phyloP scores from a whole-genome alignment of 768 basidiomycete genomes.

The Serendipita sp. region DNA sequence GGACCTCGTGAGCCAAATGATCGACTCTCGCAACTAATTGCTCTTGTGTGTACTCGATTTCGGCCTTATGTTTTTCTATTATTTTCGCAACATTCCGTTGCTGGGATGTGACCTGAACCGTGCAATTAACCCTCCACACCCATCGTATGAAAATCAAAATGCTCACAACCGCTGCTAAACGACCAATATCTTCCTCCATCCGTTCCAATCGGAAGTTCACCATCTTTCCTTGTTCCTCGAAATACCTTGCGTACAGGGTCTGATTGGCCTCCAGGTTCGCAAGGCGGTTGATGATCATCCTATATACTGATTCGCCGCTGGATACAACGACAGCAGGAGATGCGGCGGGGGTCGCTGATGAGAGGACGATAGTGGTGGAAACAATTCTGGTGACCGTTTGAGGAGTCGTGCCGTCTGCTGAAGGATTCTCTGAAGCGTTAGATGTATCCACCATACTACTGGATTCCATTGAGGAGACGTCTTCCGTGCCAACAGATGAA shows the following conservation, averaged over 20 bases:
- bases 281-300: constrained; percentile 89
- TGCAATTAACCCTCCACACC: background rate
- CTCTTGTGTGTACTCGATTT: constrained; percentile 53
- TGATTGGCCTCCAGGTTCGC: constrained; percentile 74
- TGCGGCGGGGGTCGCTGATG: constrained; percentile 3
- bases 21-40: constrained; percentile 57
- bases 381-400: constrained; percentile 10
- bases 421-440: constrained; percentile 6
- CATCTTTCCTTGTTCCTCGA: constrained; percentile 72
- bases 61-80: constrained; percentile 45
- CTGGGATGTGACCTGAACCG: constrained; percentile 23
- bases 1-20: constrained; percentile 66
- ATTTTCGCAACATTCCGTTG: constrained; percentile 48
- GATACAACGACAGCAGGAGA: constrained; percentile 10
- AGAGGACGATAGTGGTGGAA: constrained; percentile 5
- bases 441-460: background rate
- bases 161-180: constrained; percentile 60
- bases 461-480: background rate
- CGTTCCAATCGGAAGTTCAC: constrained; percentile 60
- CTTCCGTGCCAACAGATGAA: background rate
- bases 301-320: constrained; percentile 84
- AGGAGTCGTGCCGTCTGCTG: background rate
- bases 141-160: background rate
- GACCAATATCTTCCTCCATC: constrained; percentile 61
- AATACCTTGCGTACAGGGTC: constrained; percentile 66